Evolutionary conservation across 2,329 filamentous ascomycete genomes (phyloP).

Genomic region (Pseudogymnoascus sp.): DNA sequence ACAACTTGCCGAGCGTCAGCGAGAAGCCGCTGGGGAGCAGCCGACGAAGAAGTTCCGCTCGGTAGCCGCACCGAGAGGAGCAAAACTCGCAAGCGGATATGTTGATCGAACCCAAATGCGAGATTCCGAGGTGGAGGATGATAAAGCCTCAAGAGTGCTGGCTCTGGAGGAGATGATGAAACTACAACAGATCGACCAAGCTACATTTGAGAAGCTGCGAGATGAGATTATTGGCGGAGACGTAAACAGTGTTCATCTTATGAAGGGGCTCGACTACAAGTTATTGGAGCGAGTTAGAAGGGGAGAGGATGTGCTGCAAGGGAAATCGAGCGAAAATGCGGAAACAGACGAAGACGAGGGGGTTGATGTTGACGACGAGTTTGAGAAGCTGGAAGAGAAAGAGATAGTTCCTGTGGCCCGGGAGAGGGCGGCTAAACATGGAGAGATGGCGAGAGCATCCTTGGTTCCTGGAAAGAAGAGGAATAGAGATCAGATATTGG

Average conservation of each 20-base stretch:
- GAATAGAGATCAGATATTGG: slow-evolving; percentile 59
- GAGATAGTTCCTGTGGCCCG: slow-evolving; percentile 48
- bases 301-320: slow-evolving; percentile 55
- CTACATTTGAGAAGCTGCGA: slow-evolving; percentile 67
- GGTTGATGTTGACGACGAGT: slow-evolving; percentile 57
- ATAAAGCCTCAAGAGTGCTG: slow-evolving; percentile 60
- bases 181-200: slow-evolving; percentile 73
- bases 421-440: slow-evolving; percentile 46
- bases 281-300: slow-evolving; percentile 62
- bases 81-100: slow-evolving; percentile 73
- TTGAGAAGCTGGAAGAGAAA: slow-evolving; percentile 50
- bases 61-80: slow-evolving; percentile 70
- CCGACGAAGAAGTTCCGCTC: slow-evolving; percentile 69
- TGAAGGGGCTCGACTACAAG: slow-evolving; percentile 87
- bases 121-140: slow-evolving; percentile 44
- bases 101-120: slow-evolving; percentile 69
- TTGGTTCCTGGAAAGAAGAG: slow-evolving; percentile 52
- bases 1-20: slow-evolving; percentile 66
- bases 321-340: slow-evolving; percentile 21
- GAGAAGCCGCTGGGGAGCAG: slow-evolving; percentile 30
- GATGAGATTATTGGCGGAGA: slow-evolving; percentile 79
- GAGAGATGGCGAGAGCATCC: slow-evolving; percentile 48
- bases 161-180: slow-evolving; percentile 77
- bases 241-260: slow-evolving; percentile 70
- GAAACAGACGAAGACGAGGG: slow-evolving; percentile 16